These are phyloP conservation scores for Toxicodendron radicans DNA, from an alignment of 345 rosid genomes.

Conservation along the genomic window DNA sequence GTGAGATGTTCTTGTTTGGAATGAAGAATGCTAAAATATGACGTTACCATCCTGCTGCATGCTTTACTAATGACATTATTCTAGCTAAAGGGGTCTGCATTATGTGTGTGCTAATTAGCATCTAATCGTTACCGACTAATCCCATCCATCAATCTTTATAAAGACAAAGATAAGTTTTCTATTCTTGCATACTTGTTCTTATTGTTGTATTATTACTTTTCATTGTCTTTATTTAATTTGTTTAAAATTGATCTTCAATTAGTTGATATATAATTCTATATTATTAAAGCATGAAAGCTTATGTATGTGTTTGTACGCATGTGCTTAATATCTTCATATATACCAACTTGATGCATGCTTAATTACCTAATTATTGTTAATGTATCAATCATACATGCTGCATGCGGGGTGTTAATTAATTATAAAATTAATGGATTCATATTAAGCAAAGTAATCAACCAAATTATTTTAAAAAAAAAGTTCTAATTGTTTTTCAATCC, in stretches of 20 bases:
- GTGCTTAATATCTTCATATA: background rate
- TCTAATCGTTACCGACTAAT: background rate
- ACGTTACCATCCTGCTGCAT: background rate
- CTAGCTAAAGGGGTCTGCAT: background rate
- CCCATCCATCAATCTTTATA: background rate
- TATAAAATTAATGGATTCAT: background rate
- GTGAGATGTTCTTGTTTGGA: background rate
- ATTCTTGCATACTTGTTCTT: background rate
- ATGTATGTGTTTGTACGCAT: background rate
- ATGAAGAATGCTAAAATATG: slow-evolving; percentile 11
- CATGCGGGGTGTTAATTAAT: background rate
- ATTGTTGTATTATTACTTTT: background rate
- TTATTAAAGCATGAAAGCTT: background rate
- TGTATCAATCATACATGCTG: background rate
- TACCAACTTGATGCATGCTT: slow-evolving; percentile 13
- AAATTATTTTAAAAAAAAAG: too few species aligned
- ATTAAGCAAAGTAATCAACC: too few species aligned
- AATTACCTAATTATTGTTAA: background rate
- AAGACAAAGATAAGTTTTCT: background rate
- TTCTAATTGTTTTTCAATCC: too few species aligned
- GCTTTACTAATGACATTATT: background rate
- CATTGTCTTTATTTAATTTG: too few species aligned
- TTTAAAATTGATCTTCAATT: too few species aligned
- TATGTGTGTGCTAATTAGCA: background rate
- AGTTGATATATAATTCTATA: background rate